Percentiles rank a stretch among this genome's conserved stretches.
phyloP scores from a whole-genome alignment of 1,284 basidiomycete genomes.

The Termitomyces sp. region DNA sequence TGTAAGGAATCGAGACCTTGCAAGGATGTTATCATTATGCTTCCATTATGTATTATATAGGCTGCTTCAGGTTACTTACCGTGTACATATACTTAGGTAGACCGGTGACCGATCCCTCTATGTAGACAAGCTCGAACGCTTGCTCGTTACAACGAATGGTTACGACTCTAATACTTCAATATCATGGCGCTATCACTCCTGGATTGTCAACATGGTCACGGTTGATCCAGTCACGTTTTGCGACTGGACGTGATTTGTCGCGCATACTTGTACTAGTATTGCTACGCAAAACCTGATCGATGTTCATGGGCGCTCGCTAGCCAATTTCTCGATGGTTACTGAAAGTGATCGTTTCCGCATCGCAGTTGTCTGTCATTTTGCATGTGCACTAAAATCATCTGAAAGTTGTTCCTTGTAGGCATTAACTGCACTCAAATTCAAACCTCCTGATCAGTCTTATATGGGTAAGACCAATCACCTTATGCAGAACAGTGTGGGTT shows the following conservation, averaged over 20 bases:
- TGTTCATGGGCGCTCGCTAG: no score
- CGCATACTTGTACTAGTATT: background rate
- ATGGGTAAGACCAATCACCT: conserved; percentile 28
- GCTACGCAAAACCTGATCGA: background rate
- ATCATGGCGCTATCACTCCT: no score
- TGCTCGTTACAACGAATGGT: no score
- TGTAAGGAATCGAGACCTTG: background rate
- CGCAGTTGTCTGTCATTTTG: conserved; percentile 23
- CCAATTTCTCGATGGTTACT: conserved; percentile 6
- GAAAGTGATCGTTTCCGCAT: conserved; percentile 25
- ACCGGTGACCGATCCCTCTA: no score
- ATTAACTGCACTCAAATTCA: conserved; percentile 35
- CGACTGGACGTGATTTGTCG: conserved; percentile 12
- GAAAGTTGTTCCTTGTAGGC: conserved; percentile 26
- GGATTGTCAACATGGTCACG: no score
- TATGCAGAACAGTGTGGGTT: background rate
- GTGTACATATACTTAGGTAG: no score
- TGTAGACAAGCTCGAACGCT: no score
- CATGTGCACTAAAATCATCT: background rate
- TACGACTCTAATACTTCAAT: no score
- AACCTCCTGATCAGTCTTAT: conserved; percentile 35
- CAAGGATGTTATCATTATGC: no score
- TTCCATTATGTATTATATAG: background rate
- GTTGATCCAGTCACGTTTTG: background rate
- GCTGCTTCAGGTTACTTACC: background rate